phyloP scores from a whole-genome alignment of 2,329 filamentous ascomycete species.

The Fusarium brevicatenulatum region DNA sequence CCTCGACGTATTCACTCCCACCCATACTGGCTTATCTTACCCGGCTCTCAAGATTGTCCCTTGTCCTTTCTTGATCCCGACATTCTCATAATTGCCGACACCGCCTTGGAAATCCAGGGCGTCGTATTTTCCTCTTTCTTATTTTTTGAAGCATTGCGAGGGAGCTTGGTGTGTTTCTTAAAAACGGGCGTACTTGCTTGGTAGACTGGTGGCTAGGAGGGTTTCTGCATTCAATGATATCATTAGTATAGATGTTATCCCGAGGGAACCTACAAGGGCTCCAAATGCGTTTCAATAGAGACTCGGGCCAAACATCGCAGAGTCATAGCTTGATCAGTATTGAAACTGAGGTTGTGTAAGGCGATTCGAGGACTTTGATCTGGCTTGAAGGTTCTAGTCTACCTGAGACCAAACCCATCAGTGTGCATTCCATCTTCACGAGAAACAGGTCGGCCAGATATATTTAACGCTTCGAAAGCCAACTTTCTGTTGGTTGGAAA shows the following conservation, averaged over 20 bases:
- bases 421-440: neutral
- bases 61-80: constrained; percentile 12
- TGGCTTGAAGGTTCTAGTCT: neutral
- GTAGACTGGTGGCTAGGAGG: constrained; percentile 26
- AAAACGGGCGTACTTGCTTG: constrained; percentile 36
- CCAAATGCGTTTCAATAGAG: constrained; percentile 10
- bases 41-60: constrained; percentile 11
- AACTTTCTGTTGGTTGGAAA: constrained; percentile 37
- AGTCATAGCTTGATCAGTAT: neutral
- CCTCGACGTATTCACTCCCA: constrained; percentile 17
- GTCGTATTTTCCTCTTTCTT: constrained; percentile 8
- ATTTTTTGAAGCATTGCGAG: constrained; percentile 42
- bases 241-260: constrained; percentile 23
- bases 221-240: constrained; percentile 21
- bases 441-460: neutral
- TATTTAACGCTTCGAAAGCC: constrained; percentile 31
- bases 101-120: constrained; percentile 16
- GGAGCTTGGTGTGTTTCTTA: constrained; percentile 43
- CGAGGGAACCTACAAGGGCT: neutral
- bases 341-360: neutral
- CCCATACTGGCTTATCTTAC: constrained; percentile 4
- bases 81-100: constrained; percentile 14
- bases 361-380: neutral
- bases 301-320: neutral
- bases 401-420: neutral